Conservation (phyloP, 2,329 filamentous ascomycete species). For the Arthroderma sp. region DNA sequence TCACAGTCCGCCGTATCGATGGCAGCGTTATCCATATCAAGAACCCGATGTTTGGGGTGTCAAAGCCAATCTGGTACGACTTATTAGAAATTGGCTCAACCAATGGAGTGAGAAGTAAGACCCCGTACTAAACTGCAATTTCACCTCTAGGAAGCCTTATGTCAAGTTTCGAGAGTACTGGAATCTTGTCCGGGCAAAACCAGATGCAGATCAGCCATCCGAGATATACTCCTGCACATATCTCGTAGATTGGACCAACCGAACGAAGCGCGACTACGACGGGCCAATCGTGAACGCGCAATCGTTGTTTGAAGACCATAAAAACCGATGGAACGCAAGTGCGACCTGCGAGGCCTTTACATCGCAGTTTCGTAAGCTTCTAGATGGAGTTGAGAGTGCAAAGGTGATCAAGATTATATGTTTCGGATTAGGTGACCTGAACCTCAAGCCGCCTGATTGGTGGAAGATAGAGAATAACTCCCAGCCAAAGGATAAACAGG, state of each 20-base stretch:
- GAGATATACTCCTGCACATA: conserved; percentile 22
- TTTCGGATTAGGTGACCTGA: conserved; percentile 20
- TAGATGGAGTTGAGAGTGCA: conserved; percentile 10
- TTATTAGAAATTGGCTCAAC: too few species aligned
- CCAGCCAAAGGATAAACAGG: conserved; percentile 9
- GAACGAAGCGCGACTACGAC: conserved; percentile 14
- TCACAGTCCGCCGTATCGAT: too few species aligned
- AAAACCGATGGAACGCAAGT: conserved; percentile 17
- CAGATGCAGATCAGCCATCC: conserved; percentile 12
- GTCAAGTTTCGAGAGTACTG: conserved; percentile 20
- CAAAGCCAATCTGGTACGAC: too few species aligned
- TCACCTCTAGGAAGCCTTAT: conserved; percentile 14
- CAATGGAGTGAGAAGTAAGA: too few species aligned
- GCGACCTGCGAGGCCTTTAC: conserved; percentile 16
- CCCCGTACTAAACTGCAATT: too few species aligned
- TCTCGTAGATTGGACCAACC: conserved; percentile 20
- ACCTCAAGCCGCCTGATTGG: conserved; percentile 15
- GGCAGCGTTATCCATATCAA: too few species aligned
- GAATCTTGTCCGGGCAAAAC: conserved; percentile 12
- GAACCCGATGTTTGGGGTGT: too few species aligned
- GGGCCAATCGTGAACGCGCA: conserved; percentile 9
- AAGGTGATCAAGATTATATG: conserved; percentile 21
- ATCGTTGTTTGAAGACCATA: conserved; percentile 13
- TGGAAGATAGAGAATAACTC: conserved; percentile 14
- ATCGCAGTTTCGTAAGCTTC: conserved; percentile 14